These are phyloP conservation scores for Zygosaccharomyces siamensis DNA, from an alignment of 805 yeast genomes.

Conservation along the genomic window DNA sequence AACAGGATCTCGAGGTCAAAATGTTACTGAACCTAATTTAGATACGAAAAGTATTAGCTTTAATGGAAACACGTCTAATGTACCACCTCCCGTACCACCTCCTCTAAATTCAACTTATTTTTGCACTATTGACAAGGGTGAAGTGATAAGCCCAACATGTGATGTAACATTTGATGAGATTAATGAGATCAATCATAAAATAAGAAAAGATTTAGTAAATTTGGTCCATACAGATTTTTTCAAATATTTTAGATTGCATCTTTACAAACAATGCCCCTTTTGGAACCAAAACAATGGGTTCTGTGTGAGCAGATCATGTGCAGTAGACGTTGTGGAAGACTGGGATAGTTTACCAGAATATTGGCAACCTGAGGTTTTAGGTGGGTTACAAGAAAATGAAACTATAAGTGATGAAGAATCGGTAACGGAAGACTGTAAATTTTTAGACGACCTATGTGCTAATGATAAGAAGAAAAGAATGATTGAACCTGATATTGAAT, in stretches of 20 bases:
- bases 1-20: not conserved
- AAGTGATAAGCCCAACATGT: constrained; percentile 34
- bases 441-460: constrained; percentile 39
- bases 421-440: constrained; percentile 30
- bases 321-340: constrained; percentile 78
- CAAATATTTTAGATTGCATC: constrained; percentile 78
- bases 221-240: constrained; percentile 75
- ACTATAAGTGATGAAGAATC: constrained; percentile 32
- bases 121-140: constrained; percentile 33
- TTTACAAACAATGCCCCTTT: constrained; percentile 80
- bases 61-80: not conserved
- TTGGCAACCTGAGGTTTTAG: constrained; percentile 68
- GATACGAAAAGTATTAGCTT: not conserved
- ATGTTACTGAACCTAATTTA: not conserved
- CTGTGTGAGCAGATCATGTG: constrained; percentile 84
- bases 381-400: constrained; percentile 32
- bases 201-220: constrained; percentile 53
- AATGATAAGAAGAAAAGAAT: constrained; percentile 11
- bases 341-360: constrained; percentile 65
- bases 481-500: constrained; percentile 48
- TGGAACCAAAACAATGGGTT: constrained; percentile 74
- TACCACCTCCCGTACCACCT: constrained; percentile 7
- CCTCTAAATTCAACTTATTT: constrained; percentile 21
- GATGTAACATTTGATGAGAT: constrained; percentile 45
- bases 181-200: constrained; percentile 44